Conservation (phyloP, 2,329 filamentous ascomycete genomes). For the Talaromyces piceae region DNA sequence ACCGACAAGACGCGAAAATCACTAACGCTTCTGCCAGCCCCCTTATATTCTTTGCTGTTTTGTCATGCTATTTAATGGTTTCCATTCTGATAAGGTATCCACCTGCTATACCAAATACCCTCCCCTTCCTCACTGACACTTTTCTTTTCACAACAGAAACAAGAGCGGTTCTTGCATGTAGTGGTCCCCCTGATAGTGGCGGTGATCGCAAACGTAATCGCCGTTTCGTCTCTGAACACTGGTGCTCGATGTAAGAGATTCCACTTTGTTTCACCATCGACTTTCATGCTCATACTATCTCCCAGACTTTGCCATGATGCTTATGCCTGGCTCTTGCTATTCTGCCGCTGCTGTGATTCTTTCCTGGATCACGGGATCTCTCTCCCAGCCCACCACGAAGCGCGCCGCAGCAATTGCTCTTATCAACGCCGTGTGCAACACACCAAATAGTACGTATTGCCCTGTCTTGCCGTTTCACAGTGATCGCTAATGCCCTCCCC, state of each 20-base stretch:
- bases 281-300: not conserved
- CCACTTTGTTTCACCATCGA: not conserved
- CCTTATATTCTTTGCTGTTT: slow-evolving; percentile 25
- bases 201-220: slow-evolving; percentile 23
- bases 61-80: slow-evolving; percentile 26
- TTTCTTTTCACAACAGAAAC: slow-evolving; percentile 10
- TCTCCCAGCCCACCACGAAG: slow-evolving; percentile 14
- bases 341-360: slow-evolving; percentile 13
- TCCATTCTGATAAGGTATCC: slow-evolving; percentile 20
- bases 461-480: not conserved
- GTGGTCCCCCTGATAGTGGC: slow-evolving; percentile 19
- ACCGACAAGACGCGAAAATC: not conserved
- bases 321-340: slow-evolving; percentile 16
- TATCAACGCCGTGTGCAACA: slow-evolving; percentile 14
- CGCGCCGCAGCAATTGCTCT: slow-evolving; percentile 14
- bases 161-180: slow-evolving; percentile 22
- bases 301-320: slow-evolving; percentile 26
- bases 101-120: not conserved
- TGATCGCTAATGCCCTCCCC: slow-evolving; percentile 1
- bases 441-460: slow-evolving; percentile 13
- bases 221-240: slow-evolving; percentile 21
- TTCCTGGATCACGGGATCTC: slow-evolving; percentile 12
- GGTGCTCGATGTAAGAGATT: slow-evolving; percentile 17
- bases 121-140: not conserved
- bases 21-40: slow-evolving; percentile 9